These are phyloP conservation scores for Eremothecium gossypii DNA, from an alignment of 1,139 yeast species.

Conservation along the genomic window DNA sequence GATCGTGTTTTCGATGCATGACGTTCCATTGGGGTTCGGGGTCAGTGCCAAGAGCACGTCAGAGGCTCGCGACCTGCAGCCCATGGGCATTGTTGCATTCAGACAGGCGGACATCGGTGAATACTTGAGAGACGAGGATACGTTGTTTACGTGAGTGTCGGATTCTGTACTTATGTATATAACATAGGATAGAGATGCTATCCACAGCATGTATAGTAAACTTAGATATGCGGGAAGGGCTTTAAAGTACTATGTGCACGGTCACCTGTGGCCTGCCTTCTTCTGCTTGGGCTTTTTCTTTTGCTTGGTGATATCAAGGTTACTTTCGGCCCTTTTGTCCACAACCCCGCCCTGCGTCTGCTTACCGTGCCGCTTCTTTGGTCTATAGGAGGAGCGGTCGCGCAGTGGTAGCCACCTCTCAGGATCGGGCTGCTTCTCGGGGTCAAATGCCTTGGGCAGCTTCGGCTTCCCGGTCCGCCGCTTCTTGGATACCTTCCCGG, in stretches of 20 bases:
- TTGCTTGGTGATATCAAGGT: conserved; percentile 35
- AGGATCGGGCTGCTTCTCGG: conserved; percentile 38
- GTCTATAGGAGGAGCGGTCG: conserved; percentile 75
- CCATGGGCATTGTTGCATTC: conserved; percentile 89
- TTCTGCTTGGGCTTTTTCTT: conserved; percentile 31
- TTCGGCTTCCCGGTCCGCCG: conserved; percentile 36
- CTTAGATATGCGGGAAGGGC: background rate
- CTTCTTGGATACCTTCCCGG: conserved; percentile 21
- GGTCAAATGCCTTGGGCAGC: conserved; percentile 37
- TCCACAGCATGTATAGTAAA: background rate
- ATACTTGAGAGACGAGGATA: conserved; percentile 95
- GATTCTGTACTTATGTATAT: background rate
- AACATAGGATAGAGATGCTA: background rate
- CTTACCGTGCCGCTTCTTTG: conserved; percentile 48
- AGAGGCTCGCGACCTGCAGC: conserved; percentile 80
- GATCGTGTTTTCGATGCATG: conserved; percentile 82
- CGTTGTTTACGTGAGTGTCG: conserved; percentile 60
- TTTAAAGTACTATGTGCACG: background rate
- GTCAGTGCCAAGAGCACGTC: conserved; percentile 89
- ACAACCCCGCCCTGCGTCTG: conserved; percentile 65
- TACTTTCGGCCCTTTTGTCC: conserved; percentile 44
- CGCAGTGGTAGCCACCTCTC: conserved; percentile 91
- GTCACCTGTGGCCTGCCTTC: conserved; percentile 31
- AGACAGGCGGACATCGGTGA: conserved; percentile 99
- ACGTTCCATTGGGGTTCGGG: conserved; percentile 91